Base-by-base conservation (phyloP, 495 filamentous ascomycete species). In the Usnea hakonensis region DNA sequence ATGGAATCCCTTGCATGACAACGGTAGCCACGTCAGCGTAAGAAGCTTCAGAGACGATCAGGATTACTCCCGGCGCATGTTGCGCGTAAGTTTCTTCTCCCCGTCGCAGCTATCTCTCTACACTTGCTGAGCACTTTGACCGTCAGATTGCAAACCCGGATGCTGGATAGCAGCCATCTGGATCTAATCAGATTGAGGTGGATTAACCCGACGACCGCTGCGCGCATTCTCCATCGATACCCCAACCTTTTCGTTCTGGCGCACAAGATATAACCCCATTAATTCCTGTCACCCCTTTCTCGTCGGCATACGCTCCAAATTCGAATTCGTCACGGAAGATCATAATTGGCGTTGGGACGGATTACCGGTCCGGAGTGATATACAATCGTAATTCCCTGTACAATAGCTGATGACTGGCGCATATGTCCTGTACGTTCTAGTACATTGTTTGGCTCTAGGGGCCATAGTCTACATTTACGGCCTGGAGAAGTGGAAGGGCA, bases 1-100 rank as follows among this genome's bases (percentile, higher is more conserved):
- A 23, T 75, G 68, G 62, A 71, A 77, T 62, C 72, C 76, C 3
- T 66, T 73, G 17, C 69, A 81, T 60, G 72, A 75, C 53, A 74
- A 79, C 57, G 81, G 78, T 40, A 74, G 73, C 41, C 78, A 78
- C 23, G 70, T 78, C 53, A 84, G 80, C 66, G 74, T 76, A 37
- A 69, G 75, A 26, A 83, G 80, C 43, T 77, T 84, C 37, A 77
- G 78, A 55, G 81, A 84, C 57, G 78, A 83, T 54, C 78, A 79
- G 66, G 81, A 84, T 65, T 84, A 84, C 69, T 82, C 81, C 38
- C 75, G 81, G 44, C 81, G 79, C 50, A 81, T 83, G 57, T 71
- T 83, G 64, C 75, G 79, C 14, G 81, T 83, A 67, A 73, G 80
- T 76, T 13, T 28, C 23, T 17, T 32, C 33, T 57, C 46, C 28